Conservation (phyloP, 108 stramenopile species). For the Nannochloropsis oceanica region DNA sequence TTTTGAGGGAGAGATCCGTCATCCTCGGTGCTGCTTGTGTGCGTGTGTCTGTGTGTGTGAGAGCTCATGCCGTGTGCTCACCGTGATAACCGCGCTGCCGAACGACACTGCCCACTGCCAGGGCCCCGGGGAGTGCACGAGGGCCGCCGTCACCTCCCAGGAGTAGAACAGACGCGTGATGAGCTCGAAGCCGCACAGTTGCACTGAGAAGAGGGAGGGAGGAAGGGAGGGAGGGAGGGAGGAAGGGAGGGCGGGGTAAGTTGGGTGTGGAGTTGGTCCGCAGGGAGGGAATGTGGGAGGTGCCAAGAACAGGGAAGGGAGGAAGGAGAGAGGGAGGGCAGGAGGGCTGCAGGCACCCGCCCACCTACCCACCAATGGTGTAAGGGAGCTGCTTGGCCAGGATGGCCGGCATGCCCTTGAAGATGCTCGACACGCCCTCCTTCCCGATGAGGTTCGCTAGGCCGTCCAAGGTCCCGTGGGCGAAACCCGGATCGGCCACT, state of each 20-base stretch:
- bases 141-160: neutral
- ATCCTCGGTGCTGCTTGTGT: neutral
- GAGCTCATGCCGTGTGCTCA: neutral
- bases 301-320: neutral
- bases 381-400: constrained; percentile 86
- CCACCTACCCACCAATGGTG: constrained; percentile 40
- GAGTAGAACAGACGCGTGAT: constrained; percentile 42
- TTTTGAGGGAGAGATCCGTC: neutral
- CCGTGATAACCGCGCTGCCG: neutral
- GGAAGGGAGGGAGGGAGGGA: neutral
- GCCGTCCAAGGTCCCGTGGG: constrained; percentile 49
- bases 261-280: neutral
- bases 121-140: neutral
- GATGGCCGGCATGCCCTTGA: constrained; percentile 70
- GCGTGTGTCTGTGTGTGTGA: neutral
- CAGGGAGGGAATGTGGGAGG: neutral
- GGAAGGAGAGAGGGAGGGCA: neutral
- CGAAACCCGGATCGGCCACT: constrained; percentile 64
- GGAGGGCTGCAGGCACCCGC: neutral
- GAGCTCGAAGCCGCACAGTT: constrained; percentile 44
- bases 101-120: neutral
- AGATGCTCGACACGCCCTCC: constrained; percentile 39
- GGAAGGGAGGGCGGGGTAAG: neutral
- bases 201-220: neutral
- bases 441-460: constrained; percentile 37